Base-by-base conservation (phyloP, 805 yeast species). In the Candida hispaniensis region DNA sequence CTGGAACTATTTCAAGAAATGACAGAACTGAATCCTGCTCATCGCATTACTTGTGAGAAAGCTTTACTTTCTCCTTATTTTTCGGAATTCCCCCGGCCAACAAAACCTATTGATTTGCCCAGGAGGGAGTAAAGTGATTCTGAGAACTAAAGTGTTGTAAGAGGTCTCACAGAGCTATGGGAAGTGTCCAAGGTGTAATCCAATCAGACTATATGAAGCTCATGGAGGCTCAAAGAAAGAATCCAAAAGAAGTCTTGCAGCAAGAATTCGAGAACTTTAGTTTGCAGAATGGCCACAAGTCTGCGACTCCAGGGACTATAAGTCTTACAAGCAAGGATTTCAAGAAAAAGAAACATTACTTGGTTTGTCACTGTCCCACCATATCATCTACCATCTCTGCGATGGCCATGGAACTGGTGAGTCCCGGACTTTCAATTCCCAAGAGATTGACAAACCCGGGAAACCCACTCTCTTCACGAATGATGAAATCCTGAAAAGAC, bases 381-480 rank as follows among this genome's bases (percentile, higher is more conserved):
- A 34, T 34, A 9, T 6, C 15, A 2, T 30, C 38, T 2, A 85
- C 93, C 47, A 79, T 66, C 48, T 76, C 79, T 0, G 75, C 94
- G 40, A 85, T 82, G 0, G 88, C 93, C 73, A 81, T 61, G 3
- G 85, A 63, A 0, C 91, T 58, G 2, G 96, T 85, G 40, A 85
- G 61, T 0, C 95, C 95, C 0, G 96, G 96, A 48, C 91, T 78
- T 52, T 85, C 96, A 9, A 85, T 83, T 1, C 88, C 93, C 26
- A 83, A 49, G 35, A 81, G 59, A 45, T 81, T 85, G 17, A 83
- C 67, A 48, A 82, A 85, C 1, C 94, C 94, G 2, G 75, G 76
- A 47, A 66, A 73, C 0, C 75, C 85, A 1, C 64, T 67, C 44
- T 80, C 91, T 47, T 78, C 71, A 35, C 71, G 56, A 18, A 85